A percentile compares a stretch with the other conserved stretches of the same genome.
phyloP scores from a whole-genome alignment of 129 eudicot genomes.

The Centrapalus pauciflorus region DNA sequence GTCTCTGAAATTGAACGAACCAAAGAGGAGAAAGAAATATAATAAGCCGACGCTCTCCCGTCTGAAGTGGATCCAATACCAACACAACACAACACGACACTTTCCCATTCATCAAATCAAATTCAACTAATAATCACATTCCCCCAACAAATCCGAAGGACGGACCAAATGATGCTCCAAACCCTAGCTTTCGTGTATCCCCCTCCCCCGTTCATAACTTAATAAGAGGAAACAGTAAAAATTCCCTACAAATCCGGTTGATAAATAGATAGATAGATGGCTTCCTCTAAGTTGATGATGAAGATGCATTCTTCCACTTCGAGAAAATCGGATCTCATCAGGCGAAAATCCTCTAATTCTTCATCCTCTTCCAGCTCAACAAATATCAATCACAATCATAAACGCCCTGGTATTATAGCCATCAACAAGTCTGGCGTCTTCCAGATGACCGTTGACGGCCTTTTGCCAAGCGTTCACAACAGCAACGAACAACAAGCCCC shows the following conservation, averaged over 20 bases:
- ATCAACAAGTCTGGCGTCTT: background rate
- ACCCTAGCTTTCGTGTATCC: constrained; percentile 11
- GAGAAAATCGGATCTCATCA: constrained; percentile 56
- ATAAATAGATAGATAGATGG: constrained; percentile 28
- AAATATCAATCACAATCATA: background rate
- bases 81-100: background rate
- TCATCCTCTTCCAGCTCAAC: constrained; percentile 20
- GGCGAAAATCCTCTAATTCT: constrained; percentile 27
- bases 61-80: constrained; percentile 16
- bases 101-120: background rate
- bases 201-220: background rate
- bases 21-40: no score
- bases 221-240: background rate
- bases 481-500: constrained; percentile 5
- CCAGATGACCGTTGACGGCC: constrained; percentile 34
- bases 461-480: constrained; percentile 17
- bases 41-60: no score
- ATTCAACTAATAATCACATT: constrained; percentile 4
- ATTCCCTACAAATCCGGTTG: constrained; percentile 21
- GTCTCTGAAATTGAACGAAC: no score
- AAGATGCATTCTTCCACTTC: constrained; percentile 51
- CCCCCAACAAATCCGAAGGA: background rate
- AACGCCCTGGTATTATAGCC: background rate
- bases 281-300: constrained; percentile 57
- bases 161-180: constrained; percentile 5